phyloP scores from a whole-genome alignment of 176 grass and related monocot species.

The Musa acuminata region DNA sequence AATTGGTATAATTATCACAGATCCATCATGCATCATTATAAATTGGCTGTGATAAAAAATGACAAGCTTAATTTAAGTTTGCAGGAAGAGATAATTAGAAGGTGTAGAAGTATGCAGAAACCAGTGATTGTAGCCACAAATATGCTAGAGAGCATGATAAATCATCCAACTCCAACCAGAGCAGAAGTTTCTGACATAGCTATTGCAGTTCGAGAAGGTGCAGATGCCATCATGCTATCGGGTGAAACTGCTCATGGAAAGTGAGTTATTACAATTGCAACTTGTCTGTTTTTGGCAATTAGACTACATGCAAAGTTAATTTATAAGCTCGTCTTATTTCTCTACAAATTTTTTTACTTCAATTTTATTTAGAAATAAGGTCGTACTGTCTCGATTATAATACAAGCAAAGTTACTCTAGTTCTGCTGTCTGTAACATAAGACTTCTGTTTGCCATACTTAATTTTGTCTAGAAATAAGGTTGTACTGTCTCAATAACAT shows the following conservation, averaged over 20 bases:
- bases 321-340: neutral
- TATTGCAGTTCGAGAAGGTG: slow-evolving; percentile 83
- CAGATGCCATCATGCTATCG: slow-evolving; percentile 96
- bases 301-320: no score
- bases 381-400: neutral
- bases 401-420: neutral
- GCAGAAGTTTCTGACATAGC: slow-evolving; percentile 98
- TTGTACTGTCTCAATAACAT: no score
- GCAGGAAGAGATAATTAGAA: slow-evolving; percentile 89
- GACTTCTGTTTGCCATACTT: no score
- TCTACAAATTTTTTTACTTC: neutral
- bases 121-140: slow-evolving; percentile 97
- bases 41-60: neutral
- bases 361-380: neutral
- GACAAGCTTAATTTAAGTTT: neutral
- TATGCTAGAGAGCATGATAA: slow-evolving; percentile 99
- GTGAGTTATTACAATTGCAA: slow-evolving; percentile 33
- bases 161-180: slow-evolving; percentile 94
- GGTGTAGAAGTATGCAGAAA: slow-evolving; percentile 85
- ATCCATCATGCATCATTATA: neutral
- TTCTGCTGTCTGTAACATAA: no score
- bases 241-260: slow-evolving; percentile 98
- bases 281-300: neutral
- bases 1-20: neutral
- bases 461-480: no score